These are phyloP conservation scores for Botryotinia convoluta DNA, from an alignment of 2,329 filamentous ascomycete species.

Conservation along the genomic window DNA sequence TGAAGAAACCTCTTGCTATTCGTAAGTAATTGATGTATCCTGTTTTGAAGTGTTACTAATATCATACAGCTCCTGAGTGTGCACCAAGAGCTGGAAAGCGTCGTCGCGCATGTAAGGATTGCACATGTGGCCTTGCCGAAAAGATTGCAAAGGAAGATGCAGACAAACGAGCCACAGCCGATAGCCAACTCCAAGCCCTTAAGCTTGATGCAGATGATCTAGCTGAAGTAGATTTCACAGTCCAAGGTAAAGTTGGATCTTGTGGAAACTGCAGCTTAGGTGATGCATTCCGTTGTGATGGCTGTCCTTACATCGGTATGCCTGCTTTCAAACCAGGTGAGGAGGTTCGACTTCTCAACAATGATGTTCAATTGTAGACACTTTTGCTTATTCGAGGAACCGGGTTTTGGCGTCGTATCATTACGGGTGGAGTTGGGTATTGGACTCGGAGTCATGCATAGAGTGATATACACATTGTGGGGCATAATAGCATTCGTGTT, in stretches of 20 bases:
- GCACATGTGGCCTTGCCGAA: conserved; percentile 88
- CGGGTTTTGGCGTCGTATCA: not conserved
- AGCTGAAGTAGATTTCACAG: conserved; percentile 90
- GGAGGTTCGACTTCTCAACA: conserved; percentile 84
- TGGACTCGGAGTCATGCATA: conserved; percentile 13
- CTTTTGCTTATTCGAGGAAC: not conserved
- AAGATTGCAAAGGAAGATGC: conserved; percentile 82
- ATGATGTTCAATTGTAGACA: conserved; percentile 73
- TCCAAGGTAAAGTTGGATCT: conserved; percentile 93
- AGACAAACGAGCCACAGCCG: conserved; percentile 61
- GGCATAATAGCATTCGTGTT: not conserved
- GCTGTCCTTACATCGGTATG: conserved; percentile 83
- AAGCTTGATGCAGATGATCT: conserved; percentile 77
- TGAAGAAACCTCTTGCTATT: conserved; percentile 71
- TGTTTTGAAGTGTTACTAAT: conserved; percentile 19
- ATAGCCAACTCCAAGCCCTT: conserved; percentile 61
- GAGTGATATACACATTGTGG: conserved; percentile 3
- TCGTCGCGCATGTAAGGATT: conserved; percentile 94
- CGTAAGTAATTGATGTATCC: conserved; percentile 57
- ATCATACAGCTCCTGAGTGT: conserved; percentile 70
- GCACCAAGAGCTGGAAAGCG: conserved; percentile 84
- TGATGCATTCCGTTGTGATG: conserved; percentile 76
- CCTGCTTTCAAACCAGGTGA: conserved; percentile 97
- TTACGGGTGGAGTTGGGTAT: conserved; percentile 3
- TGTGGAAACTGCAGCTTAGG: conserved; percentile 93